phyloP scores from a whole-genome alignment of 2,329 filamentous ascomycete species.

The Pyrenophora tritici-repentis region DNA sequence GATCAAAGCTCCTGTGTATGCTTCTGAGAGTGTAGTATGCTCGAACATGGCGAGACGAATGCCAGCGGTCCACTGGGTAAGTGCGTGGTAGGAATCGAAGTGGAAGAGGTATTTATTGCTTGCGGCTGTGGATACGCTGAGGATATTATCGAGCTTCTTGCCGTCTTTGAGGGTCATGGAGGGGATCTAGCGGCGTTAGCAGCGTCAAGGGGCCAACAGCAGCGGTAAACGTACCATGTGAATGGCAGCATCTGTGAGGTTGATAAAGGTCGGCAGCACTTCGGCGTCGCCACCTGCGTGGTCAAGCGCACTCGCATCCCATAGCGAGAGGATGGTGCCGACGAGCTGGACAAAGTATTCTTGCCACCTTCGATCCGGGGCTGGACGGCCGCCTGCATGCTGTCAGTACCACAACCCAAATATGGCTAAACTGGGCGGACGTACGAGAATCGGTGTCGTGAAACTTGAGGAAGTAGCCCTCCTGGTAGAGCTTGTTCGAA shows the following conservation, averaged over 20 bases:
- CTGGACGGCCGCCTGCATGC: constrained; percentile 77
- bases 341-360: constrained; percentile 98
- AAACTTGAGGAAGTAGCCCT: constrained; percentile 96
- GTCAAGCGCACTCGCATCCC: constrained; percentile 93
- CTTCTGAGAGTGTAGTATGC: constrained; percentile 89
- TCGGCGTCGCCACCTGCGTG: constrained; percentile 82
- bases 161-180: constrained; percentile 86
- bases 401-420: constrained; percentile 27
- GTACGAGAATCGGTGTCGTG: constrained; percentile 91
- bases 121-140: constrained; percentile 93
- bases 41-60: constrained; percentile 95
- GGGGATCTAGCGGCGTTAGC: constrained; percentile 53
- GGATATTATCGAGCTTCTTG: constrained; percentile 87
- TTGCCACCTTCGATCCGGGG: constrained; percentile 85
- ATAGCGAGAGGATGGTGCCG: constrained; percentile 90
- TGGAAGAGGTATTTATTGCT: constrained; percentile 94
- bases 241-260: constrained; percentile 94
- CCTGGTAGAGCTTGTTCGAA: constrained; percentile 94
- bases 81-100: constrained; percentile 91
- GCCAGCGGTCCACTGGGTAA: constrained; percentile 94
- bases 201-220: neutral
- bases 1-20: constrained; percentile 93
- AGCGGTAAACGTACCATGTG: constrained; percentile 75
- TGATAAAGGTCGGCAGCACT: constrained; percentile 90
- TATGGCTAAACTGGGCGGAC: constrained; percentile 46